Percentiles rank a stretch among this genome's conserved stretches.
Evolutionary conservation across 139 green algal species (phyloP).

Genomic region (Parachlorella kessleri): DNA sequence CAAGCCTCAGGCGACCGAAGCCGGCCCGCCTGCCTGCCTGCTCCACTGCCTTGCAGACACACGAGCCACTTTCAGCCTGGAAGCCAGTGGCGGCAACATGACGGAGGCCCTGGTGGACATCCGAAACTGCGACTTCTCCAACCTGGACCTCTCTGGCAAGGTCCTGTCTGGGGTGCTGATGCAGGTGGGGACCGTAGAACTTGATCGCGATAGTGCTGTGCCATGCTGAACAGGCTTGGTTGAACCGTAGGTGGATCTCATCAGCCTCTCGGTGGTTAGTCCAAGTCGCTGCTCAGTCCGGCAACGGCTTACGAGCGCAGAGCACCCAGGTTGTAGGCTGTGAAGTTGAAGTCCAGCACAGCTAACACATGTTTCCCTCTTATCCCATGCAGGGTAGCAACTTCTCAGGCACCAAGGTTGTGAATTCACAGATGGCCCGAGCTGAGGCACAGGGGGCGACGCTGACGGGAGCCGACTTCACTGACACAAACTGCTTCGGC

Average conservation of each 20-base stretch:
- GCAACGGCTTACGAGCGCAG: too few species aligned
- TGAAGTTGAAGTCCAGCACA: too few species aligned
- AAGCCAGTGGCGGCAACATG: constrained; percentile 54
- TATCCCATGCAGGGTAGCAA: constrained; percentile 34
- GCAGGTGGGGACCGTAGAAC: constrained; percentile 24
- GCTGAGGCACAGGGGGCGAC: constrained; percentile 32
- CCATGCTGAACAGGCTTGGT: too few species aligned
- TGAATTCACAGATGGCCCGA: constrained; percentile 54
- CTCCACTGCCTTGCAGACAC: constrained; percentile 21
- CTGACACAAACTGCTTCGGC: constrained; percentile 53
- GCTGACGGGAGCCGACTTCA: constrained; percentile 50
- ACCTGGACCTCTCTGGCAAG: constrained; percentile 47
- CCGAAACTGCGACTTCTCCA: constrained; percentile 50
- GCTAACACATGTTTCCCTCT: background rate
- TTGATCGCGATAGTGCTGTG: background rate
- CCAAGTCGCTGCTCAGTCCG: too few species aligned
- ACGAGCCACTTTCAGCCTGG: constrained; percentile 39
- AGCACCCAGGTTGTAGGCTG: too few species aligned
- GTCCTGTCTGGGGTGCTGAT: constrained; percentile 59
- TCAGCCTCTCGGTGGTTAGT: too few species aligned
- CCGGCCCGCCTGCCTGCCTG: background rate
- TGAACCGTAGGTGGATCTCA: background rate
- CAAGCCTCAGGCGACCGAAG: too few species aligned
- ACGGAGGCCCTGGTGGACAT: constrained; percentile 60
- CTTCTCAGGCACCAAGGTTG: constrained; percentile 45